Evolutionary conservation across 305 asterid species (phyloP), one percentile per base, ranked within the genome.

Genomic region (Andrographis paniculata): DNA sequence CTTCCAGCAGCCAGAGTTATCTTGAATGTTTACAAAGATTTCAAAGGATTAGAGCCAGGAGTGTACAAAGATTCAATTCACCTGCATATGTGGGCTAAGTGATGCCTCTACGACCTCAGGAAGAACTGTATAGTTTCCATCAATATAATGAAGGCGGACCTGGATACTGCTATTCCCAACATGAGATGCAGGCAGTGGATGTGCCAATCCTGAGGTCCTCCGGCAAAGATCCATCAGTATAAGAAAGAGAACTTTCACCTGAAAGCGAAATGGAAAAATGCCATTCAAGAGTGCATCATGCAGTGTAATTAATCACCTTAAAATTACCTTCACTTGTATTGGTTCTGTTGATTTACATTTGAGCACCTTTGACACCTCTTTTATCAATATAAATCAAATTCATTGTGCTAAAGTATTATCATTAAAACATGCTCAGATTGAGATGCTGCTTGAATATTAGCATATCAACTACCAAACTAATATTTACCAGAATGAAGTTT

Each of bases 71-170:
- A 56, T 7, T n/a, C 38, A 5, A 15, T 43, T 22, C 67, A 91
- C 99, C 93, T 87, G 99, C 99, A 92, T 92, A 70, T 92, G 99
- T 53, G 96, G 99, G 51, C 96, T 94, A 59, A 92, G 93, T 36
- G 96, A 92, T 56, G 96, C 99, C 72, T 92, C 99, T 9, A 92
- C 99, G 47, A 92, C 99, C 82, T 92, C 99, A 0, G 95, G 95
- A 39, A 79, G 56, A 58, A 92, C 96, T 41, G 94, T 87, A 60
- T 87, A 87, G 80, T 87, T 91, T 60, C 99, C 99, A 60, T 91
- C 94, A 17, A 83, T 87, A 60, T 83, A 77, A 55, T 91, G 99
- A 65, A 91, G 99, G 53, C 99, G 93, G 55, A 91, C 89, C 71
- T 79, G 89, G 63, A 91, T 80, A 67, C 69, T 79, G 84, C 66